Conservation (phyloP, 192 early-diverging fungal genomes). For the Dissophora globulifera region DNA sequence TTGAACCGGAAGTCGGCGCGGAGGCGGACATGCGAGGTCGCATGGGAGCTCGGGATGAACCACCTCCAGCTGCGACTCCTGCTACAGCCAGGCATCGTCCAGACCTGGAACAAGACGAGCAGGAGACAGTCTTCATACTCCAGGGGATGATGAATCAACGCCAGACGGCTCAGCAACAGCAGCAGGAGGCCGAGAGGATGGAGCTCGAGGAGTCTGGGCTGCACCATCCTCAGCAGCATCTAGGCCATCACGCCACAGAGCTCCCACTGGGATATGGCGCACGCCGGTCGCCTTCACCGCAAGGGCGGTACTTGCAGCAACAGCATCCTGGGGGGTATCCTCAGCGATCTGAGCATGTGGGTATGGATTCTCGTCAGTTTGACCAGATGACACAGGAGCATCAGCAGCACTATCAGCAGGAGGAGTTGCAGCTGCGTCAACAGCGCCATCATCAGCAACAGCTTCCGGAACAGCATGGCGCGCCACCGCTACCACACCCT, state of each 20-base stretch:
- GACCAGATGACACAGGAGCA: conserved; percentile 2
- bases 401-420: not conserved
- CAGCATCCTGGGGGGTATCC: no score
- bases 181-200: conserved; percentile 6
- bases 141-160: conserved; percentile 38
- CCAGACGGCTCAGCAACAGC: conserved; percentile 5
- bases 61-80: no score
- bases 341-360: no score
- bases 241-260: not conserved
- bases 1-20: no score
- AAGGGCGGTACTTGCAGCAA: no score
- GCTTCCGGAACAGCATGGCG: not conserved
- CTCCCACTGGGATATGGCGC: not conserved
- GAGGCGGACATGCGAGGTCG: conserved; percentile 1
- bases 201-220: not conserved
- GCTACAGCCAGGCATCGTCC: conserved; percentile 1
- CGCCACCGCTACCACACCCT: no score
- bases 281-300: not conserved
- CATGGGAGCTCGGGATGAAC: not conserved
- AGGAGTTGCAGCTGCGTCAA: not conserved
- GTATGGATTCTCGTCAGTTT: conserved; percentile 1
- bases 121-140: conserved; percentile 19
- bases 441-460: not conserved
- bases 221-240: conserved; percentile 8
- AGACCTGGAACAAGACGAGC: conserved; percentile 25